Evolutionary conservation across 2,329 filamentous ascomycete genomes (phyloP), one percentile per base, ranked within the genome.

Genomic region (Sporothrix schenckii): DNA sequence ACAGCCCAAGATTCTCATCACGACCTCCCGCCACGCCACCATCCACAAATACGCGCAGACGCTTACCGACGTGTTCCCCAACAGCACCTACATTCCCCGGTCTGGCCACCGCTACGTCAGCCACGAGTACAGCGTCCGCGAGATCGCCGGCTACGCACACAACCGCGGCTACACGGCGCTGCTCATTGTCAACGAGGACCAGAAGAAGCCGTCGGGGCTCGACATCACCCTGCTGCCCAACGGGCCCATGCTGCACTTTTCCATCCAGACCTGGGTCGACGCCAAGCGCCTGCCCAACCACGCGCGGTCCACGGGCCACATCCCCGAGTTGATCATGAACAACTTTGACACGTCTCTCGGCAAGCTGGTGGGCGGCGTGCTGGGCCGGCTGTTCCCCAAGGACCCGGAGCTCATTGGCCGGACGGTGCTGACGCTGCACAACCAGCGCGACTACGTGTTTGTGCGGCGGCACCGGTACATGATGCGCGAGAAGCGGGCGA

Each of bases 391-490:
- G 39, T 95, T 93, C 80, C 95, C 94, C 0, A 87, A 90, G 0
- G 87, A 88, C 56, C 94, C 95, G 0, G 73, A 74, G 66, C 69
- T 98, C 6, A 86, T 91, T 74, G 94, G 94, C 4, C 85, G 94
- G 30, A 94, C 97, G 77, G 94, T 97, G 0, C 89, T 97, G 10
- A 97, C 94, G 0, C 81, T 97, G 68, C 93, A 97, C 80, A 97
- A 97, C 76, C 94, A 97, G 83, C 90, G 94, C 73, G 94, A 98
- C 80, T 98, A 94, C 80, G 95, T 98, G 75, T 99, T 99, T 79
- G 86, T 98, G 67, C 86, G 95, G 5, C 85, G 94, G 50, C 94
- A 98, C 80, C 86, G 95, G 61, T 99, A 99, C 77, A 87, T 97
- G 1, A 97, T 99, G 82, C 87, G 95, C 16, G 93, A 98, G 72